Percentiles rank a stretch among this genome's conserved stretches.
Conservation (phyloP, 2,329 filamentous ascomycete species). For the Acrocalymma vagum region DNA sequence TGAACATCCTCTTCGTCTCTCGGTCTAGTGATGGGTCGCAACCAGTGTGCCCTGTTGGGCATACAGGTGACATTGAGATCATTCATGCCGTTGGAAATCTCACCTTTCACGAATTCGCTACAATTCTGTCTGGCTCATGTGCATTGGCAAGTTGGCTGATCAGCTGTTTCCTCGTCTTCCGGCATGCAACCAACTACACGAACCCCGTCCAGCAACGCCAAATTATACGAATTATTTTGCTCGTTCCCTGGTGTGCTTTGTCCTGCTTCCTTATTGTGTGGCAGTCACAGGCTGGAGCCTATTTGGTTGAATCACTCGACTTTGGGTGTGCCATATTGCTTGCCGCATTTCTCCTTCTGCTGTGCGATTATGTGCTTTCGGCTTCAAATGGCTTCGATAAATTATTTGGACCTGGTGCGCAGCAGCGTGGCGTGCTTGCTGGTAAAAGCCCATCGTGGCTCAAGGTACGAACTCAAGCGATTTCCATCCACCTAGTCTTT, state of each 20-base stretch:
- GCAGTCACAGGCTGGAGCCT: constrained; percentile 18
- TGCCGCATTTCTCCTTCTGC: constrained; percentile 22
- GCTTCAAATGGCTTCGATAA: constrained; percentile 23
- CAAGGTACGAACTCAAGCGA: constrained; percentile 23
- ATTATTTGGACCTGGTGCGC: constrained; percentile 19
- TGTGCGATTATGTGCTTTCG: constrained; percentile 27
- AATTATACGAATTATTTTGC: constrained; percentile 26
- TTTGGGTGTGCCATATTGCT: constrained; percentile 25
- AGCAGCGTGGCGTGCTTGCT: constrained; percentile 8
- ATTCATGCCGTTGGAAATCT: constrained; percentile 21
- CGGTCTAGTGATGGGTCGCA: too few species aligned
- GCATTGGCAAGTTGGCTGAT: constrained; percentile 16
- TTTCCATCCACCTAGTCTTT: neutral
- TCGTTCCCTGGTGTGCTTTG: constrained; percentile 26
- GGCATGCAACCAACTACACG: constrained; percentile 24
- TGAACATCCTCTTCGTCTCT: too few species aligned
- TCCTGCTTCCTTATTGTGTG: constrained; percentile 24
- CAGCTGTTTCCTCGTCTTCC: constrained; percentile 11
- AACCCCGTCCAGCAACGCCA: constrained; percentile 29
- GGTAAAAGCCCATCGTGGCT: constrained; percentile 21
- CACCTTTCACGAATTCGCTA: constrained; percentile 25
- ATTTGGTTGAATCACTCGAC: constrained; percentile 22
- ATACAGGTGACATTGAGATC: constrained; percentile 12
- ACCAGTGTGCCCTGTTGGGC: constrained; percentile 14
- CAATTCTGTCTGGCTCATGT: constrained; percentile 21